Percentiles rank a stretch among this genome's conserved stretches.
phyloP scores from a whole-genome alignment of 2,329 filamentous ascomycete species.

The Neopestalotiopsis sp. region DNA sequence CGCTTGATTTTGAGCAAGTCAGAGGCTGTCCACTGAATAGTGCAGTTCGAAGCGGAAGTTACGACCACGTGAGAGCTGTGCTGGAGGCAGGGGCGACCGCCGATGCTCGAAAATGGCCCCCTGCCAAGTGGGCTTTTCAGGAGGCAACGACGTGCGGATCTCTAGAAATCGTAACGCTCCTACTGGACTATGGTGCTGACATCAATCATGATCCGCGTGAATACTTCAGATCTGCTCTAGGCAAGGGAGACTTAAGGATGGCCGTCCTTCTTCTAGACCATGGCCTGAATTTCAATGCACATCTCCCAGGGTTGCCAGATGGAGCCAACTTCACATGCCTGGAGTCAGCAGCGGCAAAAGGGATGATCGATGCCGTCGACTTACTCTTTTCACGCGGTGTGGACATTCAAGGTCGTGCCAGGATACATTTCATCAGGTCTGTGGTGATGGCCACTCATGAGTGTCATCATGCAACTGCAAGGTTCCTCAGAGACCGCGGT shows the following conservation, averaged over 20 bases:
- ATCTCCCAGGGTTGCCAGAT: too few relatives aligned
- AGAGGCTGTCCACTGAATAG: too few relatives aligned
- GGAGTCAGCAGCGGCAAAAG: not conserved
- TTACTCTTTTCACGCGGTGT: not conserved
- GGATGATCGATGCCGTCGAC: not conserved
- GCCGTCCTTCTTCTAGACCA: not conserved
- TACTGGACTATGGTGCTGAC: not conserved
- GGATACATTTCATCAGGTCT: not conserved
- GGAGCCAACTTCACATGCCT: not conserved
- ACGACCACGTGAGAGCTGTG: too few relatives aligned
- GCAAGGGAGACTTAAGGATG: not conserved
- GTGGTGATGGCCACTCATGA: not conserved
- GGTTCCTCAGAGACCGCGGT: not conserved
- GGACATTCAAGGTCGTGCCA: not conserved
- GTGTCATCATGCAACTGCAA: not conserved
- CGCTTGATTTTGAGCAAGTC: too few relatives aligned
- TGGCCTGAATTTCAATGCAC: not conserved
- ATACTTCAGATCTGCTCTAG: not conserved
- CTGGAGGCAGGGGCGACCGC: too few relatives aligned
- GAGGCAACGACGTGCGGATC: too few relatives aligned
- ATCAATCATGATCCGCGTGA: not conserved
- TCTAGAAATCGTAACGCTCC: too few relatives aligned
- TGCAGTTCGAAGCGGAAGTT: too few relatives aligned
- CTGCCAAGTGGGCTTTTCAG: too few relatives aligned
- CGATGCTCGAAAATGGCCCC: too few relatives aligned